These are phyloP conservation scores for Spergularia bocconei DNA, from an alignment of 148 eudicot genomes.

Conservation along the genomic window DNA sequence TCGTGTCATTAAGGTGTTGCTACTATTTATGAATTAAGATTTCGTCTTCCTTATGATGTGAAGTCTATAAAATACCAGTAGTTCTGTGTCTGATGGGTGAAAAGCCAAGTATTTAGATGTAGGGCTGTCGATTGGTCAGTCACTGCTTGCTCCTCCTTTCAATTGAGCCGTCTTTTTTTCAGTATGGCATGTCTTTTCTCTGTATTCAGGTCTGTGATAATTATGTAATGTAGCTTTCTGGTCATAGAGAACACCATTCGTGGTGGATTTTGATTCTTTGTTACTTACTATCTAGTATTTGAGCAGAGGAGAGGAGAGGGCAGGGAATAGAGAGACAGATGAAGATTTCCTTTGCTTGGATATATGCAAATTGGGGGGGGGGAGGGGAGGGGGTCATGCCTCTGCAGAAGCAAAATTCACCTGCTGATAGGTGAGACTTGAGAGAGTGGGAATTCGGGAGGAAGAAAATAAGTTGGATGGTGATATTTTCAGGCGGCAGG, in stretches of 20 bases:
- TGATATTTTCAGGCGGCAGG: too few relatives aligned
- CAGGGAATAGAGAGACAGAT: too few relatives aligned
- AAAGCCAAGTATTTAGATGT: neutral
- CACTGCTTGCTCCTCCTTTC: neutral
- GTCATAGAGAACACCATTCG: neutral
- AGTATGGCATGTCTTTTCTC: constrained; percentile 11
- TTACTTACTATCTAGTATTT: neutral
- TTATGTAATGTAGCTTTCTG: neutral
- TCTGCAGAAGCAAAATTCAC: too few relatives aligned
- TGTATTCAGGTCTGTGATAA: neutral
- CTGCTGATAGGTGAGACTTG: too few relatives aligned
- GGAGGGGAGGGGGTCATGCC: too few relatives aligned
- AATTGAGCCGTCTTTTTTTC: neutral
- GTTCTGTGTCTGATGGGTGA: neutral
- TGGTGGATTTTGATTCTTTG: neutral
- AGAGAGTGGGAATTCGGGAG: too few relatives aligned
- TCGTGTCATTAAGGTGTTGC: constrained; percentile 54
- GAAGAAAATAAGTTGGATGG: too few relatives aligned
- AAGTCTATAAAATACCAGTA: neutral
- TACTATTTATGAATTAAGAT: neutral
- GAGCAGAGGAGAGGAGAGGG: too few relatives aligned
- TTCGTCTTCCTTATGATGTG: neutral
- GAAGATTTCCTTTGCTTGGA: too few relatives aligned
- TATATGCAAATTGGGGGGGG: too few relatives aligned
- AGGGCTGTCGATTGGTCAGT: neutral